These are phyloP conservation scores for Ophiocordyceps sinensis DNA, from an alignment of 2,329 filamentous ascomycete genomes.

Conservation along the genomic window DNA sequence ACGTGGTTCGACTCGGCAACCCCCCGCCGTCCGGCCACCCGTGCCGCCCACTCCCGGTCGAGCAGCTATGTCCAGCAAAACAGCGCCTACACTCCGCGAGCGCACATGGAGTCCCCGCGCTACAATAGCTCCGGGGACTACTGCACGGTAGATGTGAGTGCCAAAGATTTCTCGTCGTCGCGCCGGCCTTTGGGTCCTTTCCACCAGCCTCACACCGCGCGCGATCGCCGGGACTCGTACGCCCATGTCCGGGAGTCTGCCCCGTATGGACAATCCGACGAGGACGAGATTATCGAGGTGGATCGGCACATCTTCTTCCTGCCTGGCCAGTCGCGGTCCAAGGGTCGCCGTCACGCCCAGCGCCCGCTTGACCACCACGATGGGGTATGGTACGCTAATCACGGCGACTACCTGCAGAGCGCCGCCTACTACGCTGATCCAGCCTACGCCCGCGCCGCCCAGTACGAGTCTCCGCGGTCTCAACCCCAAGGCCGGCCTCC, in stretches of 20 bases:
- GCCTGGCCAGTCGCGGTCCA: constrained; percentile 30
- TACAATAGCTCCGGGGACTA: constrained; percentile 49
- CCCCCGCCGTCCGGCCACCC: constrained; percentile 39
- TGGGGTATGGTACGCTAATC: constrained; percentile 45
- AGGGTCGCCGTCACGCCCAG: constrained; percentile 15
- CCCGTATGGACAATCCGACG: constrained; percentile 48
- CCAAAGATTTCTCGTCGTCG: constrained; percentile 33
- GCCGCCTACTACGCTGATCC: constrained; percentile 20
- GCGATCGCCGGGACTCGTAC: constrained; percentile 41
- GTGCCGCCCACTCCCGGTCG: constrained; percentile 25
- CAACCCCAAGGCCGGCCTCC: constrained; percentile 23
- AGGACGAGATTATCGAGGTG: constrained; percentile 45
- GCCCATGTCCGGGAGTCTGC: constrained; percentile 44
- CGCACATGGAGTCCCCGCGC: constrained; percentile 40
- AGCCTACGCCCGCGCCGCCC: constrained; percentile 18
- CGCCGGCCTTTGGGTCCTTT: constrained; percentile 22
- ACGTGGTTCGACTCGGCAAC: constrained; percentile 32
- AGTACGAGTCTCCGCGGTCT: constrained; percentile 28
- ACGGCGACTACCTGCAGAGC: constrained; percentile 40
- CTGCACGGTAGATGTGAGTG: constrained; percentile 53
- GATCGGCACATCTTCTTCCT: constrained; percentile 38
- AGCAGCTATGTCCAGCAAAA: constrained; percentile 23
- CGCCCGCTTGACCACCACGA: constrained; percentile 28
- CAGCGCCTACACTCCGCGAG: constrained; percentile 25
- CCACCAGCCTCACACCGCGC: constrained; percentile 22